Evolutionary conservation across 805 yeast species (phyloP).

Genomic region (Saccharomycopsis selenospora): DNA sequence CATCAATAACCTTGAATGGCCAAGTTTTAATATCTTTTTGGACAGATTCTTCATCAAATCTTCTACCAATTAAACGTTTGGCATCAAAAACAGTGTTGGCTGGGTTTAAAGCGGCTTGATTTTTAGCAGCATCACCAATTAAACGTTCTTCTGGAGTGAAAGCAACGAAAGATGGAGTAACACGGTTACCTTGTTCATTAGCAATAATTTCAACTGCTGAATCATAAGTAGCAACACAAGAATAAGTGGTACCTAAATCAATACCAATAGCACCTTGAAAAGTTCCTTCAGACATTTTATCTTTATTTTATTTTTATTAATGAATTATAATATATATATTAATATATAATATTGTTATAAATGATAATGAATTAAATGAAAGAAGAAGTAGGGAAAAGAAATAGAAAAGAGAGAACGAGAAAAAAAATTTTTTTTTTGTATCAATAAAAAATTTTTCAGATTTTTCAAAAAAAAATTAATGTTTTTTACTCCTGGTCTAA

Average conservation of each 20-base stretch:
- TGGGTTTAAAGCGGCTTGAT: constrained; percentile 77
- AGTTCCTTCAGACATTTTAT: constrained; percentile 91
- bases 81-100: constrained; percentile 75
- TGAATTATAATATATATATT: not conserved
- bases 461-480: too few species aligned
- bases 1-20: constrained; percentile 70
- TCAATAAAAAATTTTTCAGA: not conserved
- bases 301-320: not conserved
- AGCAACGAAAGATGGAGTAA: constrained; percentile 76
- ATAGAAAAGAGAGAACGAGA: not conserved
- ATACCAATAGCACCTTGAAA: constrained; percentile 99
- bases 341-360: not conserved
- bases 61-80: constrained; percentile 75
- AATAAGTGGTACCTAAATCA: constrained; percentile 88
- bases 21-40: constrained; percentile 88
- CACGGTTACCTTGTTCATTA: constrained; percentile 82
- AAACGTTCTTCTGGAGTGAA: constrained; percentile 73
- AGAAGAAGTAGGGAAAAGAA: too few species aligned
- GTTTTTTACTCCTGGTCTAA: too few species aligned
- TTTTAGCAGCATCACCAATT: constrained; percentile 79
- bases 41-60: constrained; percentile 67
- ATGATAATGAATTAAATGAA: too few species aligned
- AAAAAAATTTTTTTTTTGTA: not conserved
- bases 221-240: constrained; percentile 76
- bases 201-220: constrained; percentile 74